Evolutionary conservation across 179 eudicot genomes (phyloP).

Genomic region (Beta macrorhiza): DNA sequence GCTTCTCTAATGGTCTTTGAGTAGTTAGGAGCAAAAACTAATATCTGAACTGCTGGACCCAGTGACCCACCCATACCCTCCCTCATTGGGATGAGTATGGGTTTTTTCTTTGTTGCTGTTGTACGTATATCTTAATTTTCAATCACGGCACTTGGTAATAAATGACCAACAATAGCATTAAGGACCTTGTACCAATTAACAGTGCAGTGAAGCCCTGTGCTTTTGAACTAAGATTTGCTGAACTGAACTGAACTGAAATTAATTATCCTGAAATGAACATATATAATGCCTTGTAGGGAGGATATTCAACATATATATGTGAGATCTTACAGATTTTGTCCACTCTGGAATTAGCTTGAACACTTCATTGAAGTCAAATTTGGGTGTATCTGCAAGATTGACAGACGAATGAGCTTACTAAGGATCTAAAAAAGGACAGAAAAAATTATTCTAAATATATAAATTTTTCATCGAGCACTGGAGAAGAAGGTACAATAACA

Average conservation of each 20-base stretch:
- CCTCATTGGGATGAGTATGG: too few relatives aligned
- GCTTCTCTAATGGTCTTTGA: too few relatives aligned
- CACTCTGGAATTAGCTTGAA: slow-evolving; percentile 61
- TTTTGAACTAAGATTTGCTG: neutral
- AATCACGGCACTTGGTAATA: too few relatives aligned
- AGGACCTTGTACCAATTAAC: too few relatives aligned
- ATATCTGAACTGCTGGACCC: too few relatives aligned
- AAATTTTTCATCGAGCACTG: neutral
- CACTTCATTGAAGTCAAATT: slow-evolving; percentile 45
- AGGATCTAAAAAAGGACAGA: neutral
- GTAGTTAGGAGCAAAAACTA: too few relatives aligned
- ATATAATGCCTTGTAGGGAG: neutral
- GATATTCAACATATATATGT: neutral
- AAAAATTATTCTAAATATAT: neutral
- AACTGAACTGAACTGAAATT: too few relatives aligned
- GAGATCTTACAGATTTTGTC: slow-evolving; percentile 54
- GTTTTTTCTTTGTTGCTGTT: too few relatives aligned
- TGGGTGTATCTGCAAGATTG: slow-evolving; percentile 31
- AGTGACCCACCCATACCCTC: too few relatives aligned
- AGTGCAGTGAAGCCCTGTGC: too few relatives aligned
- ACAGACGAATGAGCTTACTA: slow-evolving; percentile 7
- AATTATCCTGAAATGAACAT: neutral
- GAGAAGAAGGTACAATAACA: neutral
- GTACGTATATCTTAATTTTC: too few relatives aligned
- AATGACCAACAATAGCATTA: too few relatives aligned